Evolutionary conservation across 345 rosid species (phyloP), one percentile per base, ranked within the genome.

Genomic region (Rubroshorea leprosula): DNA sequence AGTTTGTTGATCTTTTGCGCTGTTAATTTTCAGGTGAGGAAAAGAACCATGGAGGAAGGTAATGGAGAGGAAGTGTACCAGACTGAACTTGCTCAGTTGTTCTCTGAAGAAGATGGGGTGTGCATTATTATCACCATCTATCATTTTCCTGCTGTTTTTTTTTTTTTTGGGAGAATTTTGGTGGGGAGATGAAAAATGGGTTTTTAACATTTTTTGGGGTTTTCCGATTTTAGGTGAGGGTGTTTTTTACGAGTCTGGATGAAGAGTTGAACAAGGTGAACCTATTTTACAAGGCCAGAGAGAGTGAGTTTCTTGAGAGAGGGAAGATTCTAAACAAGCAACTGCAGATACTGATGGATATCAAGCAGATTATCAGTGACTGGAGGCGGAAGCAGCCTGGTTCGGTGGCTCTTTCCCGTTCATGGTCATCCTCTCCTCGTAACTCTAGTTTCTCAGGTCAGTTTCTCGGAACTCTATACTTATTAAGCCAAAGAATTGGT

Each of bases 31-130:
- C 68, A 89, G 94, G 89, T 78, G 55, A 79, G 71, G 61, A 74
- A 81, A 35, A 79, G 71, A 29, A 76, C 72, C 47, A 60, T 75
- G 72, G 90, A 72, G 39, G 82, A 66, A 61, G 84, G 81, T 5
- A 72, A 66, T 55, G 82, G 72, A 9, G 78, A 74, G 44, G 82
- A 76, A 10, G 78, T 84, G 15, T 84, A 86, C 25, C 81, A 86
- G 73, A 92, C 90, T 46, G 97, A 93, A 57, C 97, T 89, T 47
- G 76, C 76, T 47, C 96, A 93, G 64, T 60, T 90, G 55, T 93
- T 93, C 63, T 83, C 96, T 0, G 97, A 85, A 70, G 99, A 90
- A 78, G 96, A 93, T 59, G 97, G 87, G 94, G 99, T 91, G 76
- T 19, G 0, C 16, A 20, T 6, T 25, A n/a, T n/a, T n/a, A n/a